These are phyloP conservation scores for Arbutus unedo DNA, from an alignment of 148 eudicot genomes.

Conservation along the genomic window DNA sequence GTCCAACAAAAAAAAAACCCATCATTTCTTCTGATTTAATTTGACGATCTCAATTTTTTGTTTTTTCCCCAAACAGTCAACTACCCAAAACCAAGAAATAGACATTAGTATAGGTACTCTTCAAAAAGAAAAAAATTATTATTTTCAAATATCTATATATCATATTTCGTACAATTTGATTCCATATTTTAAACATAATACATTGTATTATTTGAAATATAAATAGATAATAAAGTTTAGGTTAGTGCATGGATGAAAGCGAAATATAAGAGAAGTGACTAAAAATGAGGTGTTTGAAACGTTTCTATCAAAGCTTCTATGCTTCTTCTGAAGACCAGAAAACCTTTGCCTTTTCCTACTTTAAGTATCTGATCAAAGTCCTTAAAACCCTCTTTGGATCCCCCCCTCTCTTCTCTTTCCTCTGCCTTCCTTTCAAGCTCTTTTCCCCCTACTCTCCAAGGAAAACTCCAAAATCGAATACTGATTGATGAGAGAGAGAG, in stretches of 20 bases:
- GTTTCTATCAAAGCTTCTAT: slow-evolving; percentile 52
- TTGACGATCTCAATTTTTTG: slow-evolving; percentile 31
- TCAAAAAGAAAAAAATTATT: background rate
- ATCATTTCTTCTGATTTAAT: slow-evolving; percentile 31
- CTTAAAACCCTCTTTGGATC: slow-evolving; percentile 25
- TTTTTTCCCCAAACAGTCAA: slow-evolving; percentile 16
- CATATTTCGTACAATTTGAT: too few species aligned
- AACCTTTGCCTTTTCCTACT: slow-evolving; percentile 55
- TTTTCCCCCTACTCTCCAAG: background rate
- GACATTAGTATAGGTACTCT: background rate
- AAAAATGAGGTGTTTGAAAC: slow-evolving; percentile 34
- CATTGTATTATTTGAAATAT: too few species aligned
- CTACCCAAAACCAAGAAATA: slow-evolving; percentile 26
- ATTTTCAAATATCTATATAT: too few species aligned
- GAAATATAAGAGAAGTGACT: slow-evolving; percentile 32
- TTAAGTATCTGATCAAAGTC: slow-evolving; percentile 34
- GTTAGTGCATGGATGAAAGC: slow-evolving; percentile 44
- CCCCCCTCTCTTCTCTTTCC: background rate
- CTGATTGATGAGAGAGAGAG: background rate
- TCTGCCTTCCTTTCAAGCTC: background rate
- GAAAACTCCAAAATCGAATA: slow-evolving; percentile 8
- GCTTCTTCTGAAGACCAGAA: slow-evolving; percentile 31
- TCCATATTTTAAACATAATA: too few species aligned
- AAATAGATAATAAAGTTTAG: background rate
- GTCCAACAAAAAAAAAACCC: slow-evolving; percentile 12